Evolutionary conservation across 805 yeast genomes (phyloP), one percentile per base, ranked within the genome.

Genomic region (Lipomyces orientalis): DNA sequence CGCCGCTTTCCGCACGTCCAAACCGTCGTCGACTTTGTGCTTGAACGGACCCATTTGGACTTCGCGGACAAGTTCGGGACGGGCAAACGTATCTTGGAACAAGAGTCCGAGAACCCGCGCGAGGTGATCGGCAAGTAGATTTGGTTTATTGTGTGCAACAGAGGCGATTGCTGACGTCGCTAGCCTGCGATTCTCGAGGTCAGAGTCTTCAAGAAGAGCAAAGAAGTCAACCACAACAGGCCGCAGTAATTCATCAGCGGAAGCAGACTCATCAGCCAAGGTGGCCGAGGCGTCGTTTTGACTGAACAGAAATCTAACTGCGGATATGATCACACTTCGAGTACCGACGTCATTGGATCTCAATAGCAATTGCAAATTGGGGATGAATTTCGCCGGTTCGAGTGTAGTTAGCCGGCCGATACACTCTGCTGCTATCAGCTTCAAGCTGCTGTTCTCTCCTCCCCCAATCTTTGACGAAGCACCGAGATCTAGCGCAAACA

Each of bases 31-130:
- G 52, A 90, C 85, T 68, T 87, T 87, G 75, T 90, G 93, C 75
- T 90, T 90, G 81, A 89, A 91, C 0, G 97, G 96, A 1, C 97
- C 97, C 86, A 92, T 90, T 58, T 88, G 89, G 43, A 91, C 88
- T 22, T 83, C 80, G 64, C 87, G 87, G 57, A 89, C 85, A 73
- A 86, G 87, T 65, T 85, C 84, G 39, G 83, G 84, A 70, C 84
- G 85, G 0, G 88, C 81, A 12, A 78, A 78, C 58, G 90, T 81
- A 74, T 90, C 91, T 4, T 77, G 79, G 71, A 84, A 84, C 2
- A 90, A 78, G 0, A 76, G 74, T 0, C 90, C 87, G 54, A 89
- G 77, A 1, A 88, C 79, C 1, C 75, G 74, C 2, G 83, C 77
- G 54, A 87, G 76, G 61, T 83, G 79, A 1, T 84, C 83, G 2